Evolutionary conservation across 2,329 filamentous ascomycete genomes (phyloP).

Genomic region (Lachnum nothofagi): DNA sequence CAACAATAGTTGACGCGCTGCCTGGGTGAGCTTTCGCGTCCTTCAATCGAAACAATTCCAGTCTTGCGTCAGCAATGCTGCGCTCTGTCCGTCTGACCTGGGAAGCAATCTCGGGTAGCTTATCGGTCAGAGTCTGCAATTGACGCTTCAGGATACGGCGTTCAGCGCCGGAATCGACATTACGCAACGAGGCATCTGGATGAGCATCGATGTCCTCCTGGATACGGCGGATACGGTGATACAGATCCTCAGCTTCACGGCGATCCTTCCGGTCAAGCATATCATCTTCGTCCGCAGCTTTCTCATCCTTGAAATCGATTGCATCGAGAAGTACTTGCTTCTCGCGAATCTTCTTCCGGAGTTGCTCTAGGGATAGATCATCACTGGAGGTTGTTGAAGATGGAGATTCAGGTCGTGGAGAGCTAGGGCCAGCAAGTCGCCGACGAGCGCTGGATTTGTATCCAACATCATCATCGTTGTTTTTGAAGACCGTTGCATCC

Average conservation of each 20-base stretch:
- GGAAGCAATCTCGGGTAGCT: constrained; percentile 85
- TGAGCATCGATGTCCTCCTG: constrained; percentile 94
- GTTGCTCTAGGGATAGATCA: constrained; percentile 77
- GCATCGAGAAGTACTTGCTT: constrained; percentile 92
- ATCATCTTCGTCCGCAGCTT: constrained; percentile 83
- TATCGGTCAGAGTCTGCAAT: constrained; percentile 81
- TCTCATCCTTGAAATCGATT: constrained; percentile 93
- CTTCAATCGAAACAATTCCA: constrained; percentile 88
- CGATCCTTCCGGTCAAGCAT: constrained; percentile 84
- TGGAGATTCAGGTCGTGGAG: constrained; percentile 75
- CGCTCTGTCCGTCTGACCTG: constrained; percentile 87
- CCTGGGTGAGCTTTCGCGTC: constrained; percentile 89
- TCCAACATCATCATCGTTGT: constrained; percentile 86
- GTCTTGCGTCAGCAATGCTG: constrained; percentile 81
- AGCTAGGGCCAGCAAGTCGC: constrained; percentile 66
- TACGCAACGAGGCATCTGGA: constrained; percentile 66
- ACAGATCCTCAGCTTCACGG: constrained; percentile 88
- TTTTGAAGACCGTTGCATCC: constrained; percentile 94
- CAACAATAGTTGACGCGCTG: constrained; percentile 74
- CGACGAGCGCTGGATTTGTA: constrained; percentile 93
- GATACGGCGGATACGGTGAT: constrained; percentile 81
- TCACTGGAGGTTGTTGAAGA: constrained; percentile 67
- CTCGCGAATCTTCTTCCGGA: constrained; percentile 88
- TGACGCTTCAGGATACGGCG: constrained; percentile 80
- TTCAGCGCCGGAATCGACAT: constrained; percentile 81